Base-by-base conservation (phyloP, 768 basidiomycete species). In the Fomitopsis serialis region DNA sequence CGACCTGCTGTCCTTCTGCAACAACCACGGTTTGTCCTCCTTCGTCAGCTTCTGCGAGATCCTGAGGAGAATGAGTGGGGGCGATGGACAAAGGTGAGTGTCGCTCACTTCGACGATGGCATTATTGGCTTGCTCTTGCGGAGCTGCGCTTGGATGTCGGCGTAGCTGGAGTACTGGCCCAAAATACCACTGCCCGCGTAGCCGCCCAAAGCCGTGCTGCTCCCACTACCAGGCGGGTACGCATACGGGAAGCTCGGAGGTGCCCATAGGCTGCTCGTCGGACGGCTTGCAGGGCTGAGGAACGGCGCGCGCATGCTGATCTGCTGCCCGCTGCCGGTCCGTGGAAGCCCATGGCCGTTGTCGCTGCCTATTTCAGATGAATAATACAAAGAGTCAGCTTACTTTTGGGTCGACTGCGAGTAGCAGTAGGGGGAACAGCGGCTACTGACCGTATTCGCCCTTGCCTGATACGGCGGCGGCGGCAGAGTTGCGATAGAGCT, bases 201-300 rank as follows among this genome's bases (percentile, higher is more conserved):
- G 37, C 42, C 37, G 43, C 58, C 45, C n/a, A 63, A 46, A 12
- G 56, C 53, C n/a, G 54, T 36, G 29, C 51, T 47, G 45, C 37
- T 50, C 3, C 54, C 21, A 35, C 29, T 49, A 34, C 48, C n/a
- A 36, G 60, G 55, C 42, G 60, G 49, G 56, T 62, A 59, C 50
- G 56, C 63, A 58, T 56, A 66, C 59, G 60, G 59, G 58, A 76
- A 74, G 0, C 75, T 63, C 1, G 84, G 81, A 9, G 85, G 85
- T 0, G 78, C 72, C 86, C 85, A 87, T 0, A 84, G 58, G 13
- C 78, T 74, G 1, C 78, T 80, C 3, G 77, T 69, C 0, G 85
- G 84, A n/a, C 86, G 76, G 0, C 82, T 84, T 1, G 85, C 77
- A 0, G 87, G 87, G 3, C 84, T 78, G 50, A 87, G 78, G 70